A percentile compares a stretch with the other conserved stretches of the same genome.
These are phyloP conservation scores for Eucalyptus regnans DNA, from an alignment of 345 rosid species.

Conservation along the genomic window DNA sequence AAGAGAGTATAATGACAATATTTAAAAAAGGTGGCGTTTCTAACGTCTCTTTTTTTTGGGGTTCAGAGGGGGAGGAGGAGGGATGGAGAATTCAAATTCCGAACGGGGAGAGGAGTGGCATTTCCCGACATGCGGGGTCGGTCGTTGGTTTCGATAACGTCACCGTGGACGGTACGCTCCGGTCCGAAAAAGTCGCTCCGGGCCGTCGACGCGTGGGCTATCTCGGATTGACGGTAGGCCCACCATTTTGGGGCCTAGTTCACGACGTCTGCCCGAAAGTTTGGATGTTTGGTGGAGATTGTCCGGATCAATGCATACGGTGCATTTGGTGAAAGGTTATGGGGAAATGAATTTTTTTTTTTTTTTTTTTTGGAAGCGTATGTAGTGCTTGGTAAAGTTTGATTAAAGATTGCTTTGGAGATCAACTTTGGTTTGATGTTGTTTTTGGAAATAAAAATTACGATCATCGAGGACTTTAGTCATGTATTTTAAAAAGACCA, in stretches of 20 bases:
- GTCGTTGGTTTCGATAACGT: background rate
- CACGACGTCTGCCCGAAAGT: background rate
- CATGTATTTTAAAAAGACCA: background rate
- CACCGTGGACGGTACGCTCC: background rate
- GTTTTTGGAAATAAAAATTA: background rate
- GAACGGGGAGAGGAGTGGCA: constrained; percentile 7
- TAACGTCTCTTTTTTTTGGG: constrained; percentile 47
- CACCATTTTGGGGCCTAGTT: background rate
- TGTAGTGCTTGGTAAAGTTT: background rate
- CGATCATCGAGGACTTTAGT: background rate
- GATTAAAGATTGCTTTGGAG: background rate
- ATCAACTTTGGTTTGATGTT: background rate
- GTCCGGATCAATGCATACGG: background rate
- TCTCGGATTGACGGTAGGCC: background rate
- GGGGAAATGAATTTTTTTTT: too few relatives aligned
- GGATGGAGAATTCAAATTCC: constrained; percentile 55
- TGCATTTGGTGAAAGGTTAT: too few relatives aligned
- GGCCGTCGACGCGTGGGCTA: background rate
- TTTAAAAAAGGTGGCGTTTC: background rate
- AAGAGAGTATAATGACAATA: background rate
- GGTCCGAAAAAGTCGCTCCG: background rate
- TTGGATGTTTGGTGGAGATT: background rate
- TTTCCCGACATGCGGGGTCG: background rate
- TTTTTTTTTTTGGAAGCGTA: too few relatives aligned
- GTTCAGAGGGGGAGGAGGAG: background rate